These are phyloP conservation scores for Kregervanrija pseudodelftensis DNA, from an alignment of 805 yeast genomes.

Conservation along the genomic window DNA sequence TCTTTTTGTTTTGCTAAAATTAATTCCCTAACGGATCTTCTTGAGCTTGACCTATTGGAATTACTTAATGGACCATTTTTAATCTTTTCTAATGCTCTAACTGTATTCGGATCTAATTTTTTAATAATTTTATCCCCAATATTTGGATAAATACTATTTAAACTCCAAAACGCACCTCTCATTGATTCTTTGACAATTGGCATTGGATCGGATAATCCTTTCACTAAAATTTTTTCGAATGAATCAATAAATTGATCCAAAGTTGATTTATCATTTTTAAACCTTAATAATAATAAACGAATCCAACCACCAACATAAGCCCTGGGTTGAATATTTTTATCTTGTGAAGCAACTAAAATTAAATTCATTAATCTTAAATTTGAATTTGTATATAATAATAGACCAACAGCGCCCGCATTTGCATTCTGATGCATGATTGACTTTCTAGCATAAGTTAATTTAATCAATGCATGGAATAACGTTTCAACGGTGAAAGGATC, in stretches of 20 bases:
- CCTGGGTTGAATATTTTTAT: slow-evolving; percentile 68
- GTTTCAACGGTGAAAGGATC: slow-evolving; percentile 44
- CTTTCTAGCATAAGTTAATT: slow-evolving; percentile 54
- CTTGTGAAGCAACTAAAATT: slow-evolving; percentile 46
- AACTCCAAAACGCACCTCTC: slow-evolving; percentile 69
- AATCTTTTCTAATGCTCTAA: slow-evolving; percentile 56
- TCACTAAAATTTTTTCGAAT: slow-evolving; percentile 44
- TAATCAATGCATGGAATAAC: slow-evolving; percentile 40
- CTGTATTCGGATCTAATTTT: slow-evolving; percentile 37
- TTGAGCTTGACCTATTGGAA: slow-evolving; percentile 16
- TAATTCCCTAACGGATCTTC: slow-evolving; percentile 43
- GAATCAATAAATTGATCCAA: slow-evolving; percentile 31
- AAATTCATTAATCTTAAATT: slow-evolving; percentile 44
- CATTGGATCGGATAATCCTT: slow-evolving; percentile 71
- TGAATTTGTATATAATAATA: slow-evolving; percentile 50
- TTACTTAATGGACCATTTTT: slow-evolving; percentile 32
- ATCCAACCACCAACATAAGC: slow-evolving; percentile 65
- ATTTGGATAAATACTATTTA: slow-evolving; percentile 45
- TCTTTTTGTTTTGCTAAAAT: slow-evolving; percentile 36
- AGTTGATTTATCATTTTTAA: slow-evolving; percentile 28
- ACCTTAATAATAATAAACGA: slow-evolving; percentile 50
- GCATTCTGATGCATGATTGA: slow-evolving; percentile 56
- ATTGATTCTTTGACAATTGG: slow-evolving; percentile 72
- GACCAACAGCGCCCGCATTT: slow-evolving; percentile 45
- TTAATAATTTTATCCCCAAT: slow-evolving; percentile 35